These are phyloP conservation scores for Acidomyces sp. DNA, from an alignment of 495 filamentous ascomycete species.

Conservation along the genomic window DNA sequence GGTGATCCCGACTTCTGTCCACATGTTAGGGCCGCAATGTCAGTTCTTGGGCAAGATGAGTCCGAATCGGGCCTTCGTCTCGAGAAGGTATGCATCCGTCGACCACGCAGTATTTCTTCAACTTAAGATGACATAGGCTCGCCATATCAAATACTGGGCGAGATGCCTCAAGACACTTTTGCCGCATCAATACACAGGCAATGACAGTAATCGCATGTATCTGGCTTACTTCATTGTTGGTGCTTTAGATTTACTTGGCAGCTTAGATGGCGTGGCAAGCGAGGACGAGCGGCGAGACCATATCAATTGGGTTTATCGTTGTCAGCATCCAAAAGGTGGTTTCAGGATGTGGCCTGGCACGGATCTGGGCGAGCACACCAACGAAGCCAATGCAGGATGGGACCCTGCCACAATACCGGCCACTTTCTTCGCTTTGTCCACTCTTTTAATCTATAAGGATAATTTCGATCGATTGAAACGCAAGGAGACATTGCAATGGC, in stretches of 20 bases:
- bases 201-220: slow-evolving; percentile 78
- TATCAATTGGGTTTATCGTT: slow-evolving; percentile 59
- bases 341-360: slow-evolving; percentile 72
- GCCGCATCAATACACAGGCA: slow-evolving; percentile 66
- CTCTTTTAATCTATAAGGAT: slow-evolving; percentile 63
- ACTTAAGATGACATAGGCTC: slow-evolving; percentile 8
- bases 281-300: slow-evolving; percentile 46
- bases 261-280: slow-evolving; percentile 42
- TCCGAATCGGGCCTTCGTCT: not conserved
- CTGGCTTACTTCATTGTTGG: slow-evolving; percentile 78
- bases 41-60: too few species aligned
- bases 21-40: too few species aligned
- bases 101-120: not conserved
- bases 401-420: slow-evolving; percentile 75
- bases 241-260: slow-evolving; percentile 66
- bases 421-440: slow-evolving; percentile 73
- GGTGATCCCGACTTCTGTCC: too few species aligned
- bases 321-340: slow-evolving; percentile 60
- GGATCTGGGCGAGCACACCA: slow-evolving; percentile 36
- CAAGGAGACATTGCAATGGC: slow-evolving; percentile 54
- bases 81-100: not conserved
- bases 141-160: slow-evolving; percentile 83
- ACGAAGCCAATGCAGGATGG: slow-evolving; percentile 42
- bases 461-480: slow-evolving; percentile 55
- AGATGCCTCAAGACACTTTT: slow-evolving; percentile 73